Conservation (phyloP, 495 filamentous ascomycete genomes). For the Achaetomiella virescens region DNA sequence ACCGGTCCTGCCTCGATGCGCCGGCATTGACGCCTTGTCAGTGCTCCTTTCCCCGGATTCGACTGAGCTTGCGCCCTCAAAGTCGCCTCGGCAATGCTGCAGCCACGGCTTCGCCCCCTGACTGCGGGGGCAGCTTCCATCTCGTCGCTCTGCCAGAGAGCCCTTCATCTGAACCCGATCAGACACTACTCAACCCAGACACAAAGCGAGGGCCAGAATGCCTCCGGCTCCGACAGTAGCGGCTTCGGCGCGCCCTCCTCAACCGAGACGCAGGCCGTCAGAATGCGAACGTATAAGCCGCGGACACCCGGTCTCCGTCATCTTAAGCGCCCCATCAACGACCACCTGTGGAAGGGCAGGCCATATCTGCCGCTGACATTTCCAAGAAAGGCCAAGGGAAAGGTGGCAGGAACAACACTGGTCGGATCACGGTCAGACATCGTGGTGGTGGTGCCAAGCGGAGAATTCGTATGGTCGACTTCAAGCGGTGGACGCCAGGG, state of each 20-base stretch:
- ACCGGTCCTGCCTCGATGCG: slow-evolving; percentile 12
- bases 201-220: slow-evolving; percentile 5
- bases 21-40: slow-evolving; percentile 10
- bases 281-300: slow-evolving; percentile 82
- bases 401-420: slow-evolving; percentile 85
- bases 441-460: slow-evolving; percentile 85
- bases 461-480: slow-evolving; percentile 86
- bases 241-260: slow-evolving; percentile 14
- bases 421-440: slow-evolving; percentile 80
- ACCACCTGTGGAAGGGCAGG: slow-evolving; percentile 91
- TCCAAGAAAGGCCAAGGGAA: slow-evolving; percentile 82
- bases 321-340: slow-evolving; percentile 84
- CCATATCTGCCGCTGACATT: slow-evolving; percentile 78
- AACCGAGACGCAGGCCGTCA: slow-evolving; percentile 36
- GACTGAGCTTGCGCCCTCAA: not conserved
- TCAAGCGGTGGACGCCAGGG: slow-evolving; percentile 65
- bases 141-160: slow-evolving; percentile 21
- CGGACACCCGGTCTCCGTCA: slow-evolving; percentile 92
- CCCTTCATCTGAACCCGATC: slow-evolving; percentile 12
- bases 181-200: slow-evolving; percentile 23
- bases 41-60: slow-evolving; percentile 1
- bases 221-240: not conserved
- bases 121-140: slow-evolving; percentile 18
- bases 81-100: slow-evolving; percentile 23
- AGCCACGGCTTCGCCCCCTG: slow-evolving; percentile 28